Base-by-base conservation (phyloP, 2,329 filamentous ascomycete genomes). In the Macroventuria anomochaeta region DNA sequence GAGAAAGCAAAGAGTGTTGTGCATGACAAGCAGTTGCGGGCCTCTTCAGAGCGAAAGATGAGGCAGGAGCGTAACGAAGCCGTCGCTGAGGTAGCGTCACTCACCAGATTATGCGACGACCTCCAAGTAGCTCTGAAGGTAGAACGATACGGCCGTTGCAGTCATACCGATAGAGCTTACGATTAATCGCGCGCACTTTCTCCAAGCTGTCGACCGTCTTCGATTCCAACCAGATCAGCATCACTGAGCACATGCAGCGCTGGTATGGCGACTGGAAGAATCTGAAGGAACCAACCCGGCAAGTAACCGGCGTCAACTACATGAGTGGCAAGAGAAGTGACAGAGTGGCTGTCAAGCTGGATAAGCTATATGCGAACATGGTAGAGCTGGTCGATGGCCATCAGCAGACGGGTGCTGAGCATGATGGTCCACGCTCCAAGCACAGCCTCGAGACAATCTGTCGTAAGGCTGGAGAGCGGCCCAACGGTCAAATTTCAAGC, bases 1-100 rank as follows among this genome's bases (percentile, higher is more conserved):
- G 55, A 55, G 25, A 65, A 61, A n/a, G 60, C 62, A 0, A 64
- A 64, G 20, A 37, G 39, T 10, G 63, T 59, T 2, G 38, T 61
- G 7, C 33, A 55, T 3, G 56, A 61, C 25, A 60, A 59, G 8
- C 53, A 63, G 7, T 43, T 39, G 12, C 60, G 55, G 11, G 26
- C 55, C 7, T 15, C 47, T 4, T 55, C 52, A n/a, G 52, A 65
- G 38, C 47, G 47, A 7, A 56, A 59, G 36, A 59, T 61, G 63
- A 55, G 55, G 34, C 50, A 59, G 12, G 56, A 61, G 26, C 49
- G 53, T 12, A 58, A 63, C n/a, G 52, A 60, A 11, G 55, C 59
- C 23, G 17, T 56, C 12, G 58, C 57, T 5, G 53, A 55, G 12
- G 20, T 46, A 4, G 36, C 55, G 26, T 37, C 57, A 17, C 49